Conservation (phyloP, 2,329 filamentous ascomycete species). For the Colletotrichum paranaense region DNA sequence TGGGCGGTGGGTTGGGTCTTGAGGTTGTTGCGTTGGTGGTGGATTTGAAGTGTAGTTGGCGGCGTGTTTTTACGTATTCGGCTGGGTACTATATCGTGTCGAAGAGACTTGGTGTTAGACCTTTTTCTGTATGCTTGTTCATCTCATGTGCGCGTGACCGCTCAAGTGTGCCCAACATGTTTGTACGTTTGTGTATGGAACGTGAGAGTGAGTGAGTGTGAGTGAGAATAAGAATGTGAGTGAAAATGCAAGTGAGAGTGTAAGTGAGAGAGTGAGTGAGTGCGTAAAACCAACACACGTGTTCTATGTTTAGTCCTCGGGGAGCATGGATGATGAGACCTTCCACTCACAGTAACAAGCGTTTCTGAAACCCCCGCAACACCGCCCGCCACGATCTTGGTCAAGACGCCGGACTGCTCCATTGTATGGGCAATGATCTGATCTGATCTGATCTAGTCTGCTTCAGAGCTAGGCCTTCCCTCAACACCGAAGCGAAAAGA, state of each 20-base stretch:
- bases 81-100: conserved; percentile 6
- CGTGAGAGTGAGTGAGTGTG: neutral
- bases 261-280: neutral
- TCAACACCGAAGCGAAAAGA: neutral
- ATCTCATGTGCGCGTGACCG: no score
- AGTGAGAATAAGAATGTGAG: no score
- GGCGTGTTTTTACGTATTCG: conserved; percentile 20
- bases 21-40: neutral
- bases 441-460: neutral
- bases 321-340: neutral
- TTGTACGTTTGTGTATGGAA: neutral
- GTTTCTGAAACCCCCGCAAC: conserved; percentile 29
- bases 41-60: conserved; percentile 1
- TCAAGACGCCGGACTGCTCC: conserved; percentile 17
- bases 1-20: neutral
- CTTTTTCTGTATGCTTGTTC: neutral
- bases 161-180: no score
- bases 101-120: neutral
- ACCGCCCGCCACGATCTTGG: conserved; percentile 24
- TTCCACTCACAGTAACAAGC: conserved; percentile 9
- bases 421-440: neutral
- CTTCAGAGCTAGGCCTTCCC: neutral
- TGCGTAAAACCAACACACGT: neutral
- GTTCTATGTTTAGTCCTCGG: neutral
- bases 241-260: no score